These are phyloP conservation scores for Trypanosoma boissoni DNA, from an alignment of 208 protist genomes.

Conservation along the genomic window DNA sequence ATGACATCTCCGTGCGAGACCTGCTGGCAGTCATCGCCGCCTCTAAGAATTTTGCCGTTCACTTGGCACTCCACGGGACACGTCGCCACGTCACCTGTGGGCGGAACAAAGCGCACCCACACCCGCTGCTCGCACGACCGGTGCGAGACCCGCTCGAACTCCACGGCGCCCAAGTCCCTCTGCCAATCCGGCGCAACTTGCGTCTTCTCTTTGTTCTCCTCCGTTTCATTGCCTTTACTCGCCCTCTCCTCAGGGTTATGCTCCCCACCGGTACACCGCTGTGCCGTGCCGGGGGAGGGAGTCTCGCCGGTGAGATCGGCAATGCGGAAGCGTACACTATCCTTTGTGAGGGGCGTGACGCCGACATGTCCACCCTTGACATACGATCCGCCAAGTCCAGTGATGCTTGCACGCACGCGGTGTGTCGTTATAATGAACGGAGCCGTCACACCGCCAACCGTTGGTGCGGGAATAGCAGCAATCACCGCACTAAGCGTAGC, in stretches of 20 bases:
- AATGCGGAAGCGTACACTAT: constrained; percentile 35
- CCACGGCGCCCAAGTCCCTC: constrained; percentile 30
- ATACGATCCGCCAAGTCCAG: constrained; percentile 54
- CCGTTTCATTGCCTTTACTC: too few relatives aligned
- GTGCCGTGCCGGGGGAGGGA: not conserved
- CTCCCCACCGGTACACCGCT: not conserved
- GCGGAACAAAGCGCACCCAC: constrained; percentile 49
- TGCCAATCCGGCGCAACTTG: not conserved
- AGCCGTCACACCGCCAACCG: constrained; percentile 29
- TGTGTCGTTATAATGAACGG: constrained; percentile 54
- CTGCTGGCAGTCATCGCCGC: constrained; percentile 32
- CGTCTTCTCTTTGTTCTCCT: too few relatives aligned
- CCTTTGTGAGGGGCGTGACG: constrained; percentile 40
- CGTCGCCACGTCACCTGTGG: constrained; percentile 3
- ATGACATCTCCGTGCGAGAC: constrained; percentile 70
- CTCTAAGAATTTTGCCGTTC: constrained; percentile 55
- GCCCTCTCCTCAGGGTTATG: too few relatives aligned
- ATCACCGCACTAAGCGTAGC: not conserved
- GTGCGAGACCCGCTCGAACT: constrained; percentile 56
- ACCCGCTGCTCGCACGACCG: constrained; percentile 54
- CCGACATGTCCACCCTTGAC: constrained; percentile 51
- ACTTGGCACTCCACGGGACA: constrained; percentile 47
- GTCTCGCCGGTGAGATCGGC: constrained; percentile 8
- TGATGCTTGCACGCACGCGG: constrained; percentile 48
- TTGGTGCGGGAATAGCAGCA: constrained; percentile 23